These are phyloP conservation scores for Noccaea bulbosa DNA, from an alignment of 345 rosid species.

Conservation along the genomic window DNA sequence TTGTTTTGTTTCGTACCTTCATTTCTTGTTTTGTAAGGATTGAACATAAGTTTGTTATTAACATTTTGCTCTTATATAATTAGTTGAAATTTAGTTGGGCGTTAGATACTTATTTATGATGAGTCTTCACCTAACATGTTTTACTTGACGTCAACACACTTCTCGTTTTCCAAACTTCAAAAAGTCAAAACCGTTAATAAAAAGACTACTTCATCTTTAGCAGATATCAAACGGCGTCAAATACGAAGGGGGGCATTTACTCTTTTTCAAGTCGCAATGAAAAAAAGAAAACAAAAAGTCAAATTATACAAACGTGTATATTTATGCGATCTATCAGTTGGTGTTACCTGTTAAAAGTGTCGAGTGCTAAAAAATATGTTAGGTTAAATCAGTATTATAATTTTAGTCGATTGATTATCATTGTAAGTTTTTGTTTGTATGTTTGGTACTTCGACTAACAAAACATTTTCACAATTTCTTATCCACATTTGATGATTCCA, in stretches of 20 bases:
- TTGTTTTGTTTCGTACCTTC: too few species aligned
- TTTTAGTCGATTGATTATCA: too few species aligned
- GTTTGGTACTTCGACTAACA: too few species aligned
- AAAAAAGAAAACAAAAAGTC: conserved; percentile 1
- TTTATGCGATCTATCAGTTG: neutral
- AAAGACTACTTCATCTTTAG: conserved; percentile 9
- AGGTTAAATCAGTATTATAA: too few species aligned
- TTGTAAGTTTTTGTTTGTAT: too few species aligned
- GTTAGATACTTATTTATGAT: conserved; percentile 28
- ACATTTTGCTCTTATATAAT: neutral
- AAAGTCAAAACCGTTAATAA: conserved; percentile 24
- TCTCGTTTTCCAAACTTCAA: conserved; percentile 21
- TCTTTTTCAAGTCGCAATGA: conserved; percentile 3
- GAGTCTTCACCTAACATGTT: conserved; percentile 20
- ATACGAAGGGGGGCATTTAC: conserved; percentile 15
- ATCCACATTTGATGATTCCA: neutral
- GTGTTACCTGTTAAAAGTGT: neutral
- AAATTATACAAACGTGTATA: conserved; percentile 21
- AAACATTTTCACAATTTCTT: too few species aligned
- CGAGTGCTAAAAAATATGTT: neutral
- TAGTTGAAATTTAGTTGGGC: conserved; percentile 36
- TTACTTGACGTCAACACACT: conserved; percentile 34
- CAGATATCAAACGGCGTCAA: conserved; percentile 22
- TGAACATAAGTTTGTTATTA: neutral
- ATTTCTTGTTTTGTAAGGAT: too few species aligned